These are phyloP conservation scores for Rhizophlyctis rosea DNA, from an alignment of 192 early-diverging fungal species.

Conservation along the genomic window DNA sequence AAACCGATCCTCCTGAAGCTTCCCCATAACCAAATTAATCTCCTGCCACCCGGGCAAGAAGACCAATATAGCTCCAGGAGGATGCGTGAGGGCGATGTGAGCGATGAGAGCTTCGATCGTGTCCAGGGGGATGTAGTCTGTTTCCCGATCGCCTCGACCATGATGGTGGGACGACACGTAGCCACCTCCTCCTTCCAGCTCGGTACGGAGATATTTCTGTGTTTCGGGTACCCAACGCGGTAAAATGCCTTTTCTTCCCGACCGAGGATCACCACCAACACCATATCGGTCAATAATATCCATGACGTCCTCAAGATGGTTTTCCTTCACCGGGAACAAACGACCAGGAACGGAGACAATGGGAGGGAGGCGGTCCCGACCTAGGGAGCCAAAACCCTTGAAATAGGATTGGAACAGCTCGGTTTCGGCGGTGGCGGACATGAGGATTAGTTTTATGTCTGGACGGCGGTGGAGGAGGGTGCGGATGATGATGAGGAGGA, in stretches of 20 bases:
- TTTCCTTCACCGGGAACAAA: slow-evolving; percentile 50
- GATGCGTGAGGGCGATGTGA: slow-evolving; percentile 41
- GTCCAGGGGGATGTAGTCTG: slow-evolving; percentile 46
- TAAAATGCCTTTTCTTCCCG: no score
- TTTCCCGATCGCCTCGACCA: slow-evolving; percentile 7
- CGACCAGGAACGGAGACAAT: slow-evolving; percentile 62
- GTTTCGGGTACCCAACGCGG: slow-evolving; percentile 19
- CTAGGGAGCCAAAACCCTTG: slow-evolving; percentile 24
- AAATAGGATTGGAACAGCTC: slow-evolving; percentile 82
- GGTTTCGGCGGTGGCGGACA: slow-evolving; percentile 90
- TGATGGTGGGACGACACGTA: no score
- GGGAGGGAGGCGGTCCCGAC: slow-evolving; percentile 11
- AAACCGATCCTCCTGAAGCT: slow-evolving; percentile 47
- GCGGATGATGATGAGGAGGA: slow-evolving; percentile 75
- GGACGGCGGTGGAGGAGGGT: slow-evolving; percentile 50
- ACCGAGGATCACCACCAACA: background rate
- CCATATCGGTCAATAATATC: slow-evolving; percentile 15
- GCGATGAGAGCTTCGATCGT: slow-evolving; percentile 59
- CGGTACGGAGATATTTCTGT: background rate
- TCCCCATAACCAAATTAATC: slow-evolving; percentile 59
- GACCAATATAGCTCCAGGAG: slow-evolving; percentile 64
- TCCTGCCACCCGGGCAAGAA: slow-evolving; percentile 69
- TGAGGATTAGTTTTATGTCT: slow-evolving; percentile 76
- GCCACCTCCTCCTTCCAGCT: background rate
- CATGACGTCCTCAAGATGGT: slow-evolving; percentile 63